Base-by-base conservation (phyloP, 306 rosid species). In the Lablab purpureus region DNA sequence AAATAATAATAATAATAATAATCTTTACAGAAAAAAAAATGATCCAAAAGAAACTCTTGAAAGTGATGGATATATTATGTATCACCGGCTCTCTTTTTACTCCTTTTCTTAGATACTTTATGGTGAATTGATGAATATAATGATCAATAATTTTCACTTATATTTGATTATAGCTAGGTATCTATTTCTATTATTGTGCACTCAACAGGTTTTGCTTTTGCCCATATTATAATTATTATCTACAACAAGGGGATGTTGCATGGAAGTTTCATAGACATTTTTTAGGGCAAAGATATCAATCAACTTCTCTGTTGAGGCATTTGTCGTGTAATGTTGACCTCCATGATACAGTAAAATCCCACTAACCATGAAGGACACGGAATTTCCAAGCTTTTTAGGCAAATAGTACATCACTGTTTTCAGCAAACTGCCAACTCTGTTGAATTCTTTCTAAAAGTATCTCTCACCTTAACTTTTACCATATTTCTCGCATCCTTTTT, bases 271-370 rank as follows among this genome's bases (percentile, higher is more conserved):
- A 65, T 77, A 51, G n/a, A 66, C 71, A 66, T 18, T 37, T 40
- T 74, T 50, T 6, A 43, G 74, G 77, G 56, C 67, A 62, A 64
- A 70, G 10, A 67, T 60, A 28, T 47, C 52, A 37, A 66, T 40
- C 11, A 40, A 66, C 6, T 17, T 74, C 71, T 52, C 60, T 50
- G 17, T 47, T 67, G 81, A 80, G 73, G 37, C 69, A 45, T 77
- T 84, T 89, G 90, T 94, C 90, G 87, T 86, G 71, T 90, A 88
- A 62, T 91, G 97, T 94, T 94, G 97, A 92, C 95, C 85, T 87
- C 51, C 60, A 47, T 72, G 55, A 10, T 71, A 91, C 88, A 88
- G 94, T 87, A 32, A 79, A 87, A 82, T 82, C 85, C 93, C 98
- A 93, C 94, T 89, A 87, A 77, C 68, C 50, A 65, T 45, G 83